Conservation (phyloP, 1,284 basidiomycete genomes). For the Melampsora americana region DNA sequence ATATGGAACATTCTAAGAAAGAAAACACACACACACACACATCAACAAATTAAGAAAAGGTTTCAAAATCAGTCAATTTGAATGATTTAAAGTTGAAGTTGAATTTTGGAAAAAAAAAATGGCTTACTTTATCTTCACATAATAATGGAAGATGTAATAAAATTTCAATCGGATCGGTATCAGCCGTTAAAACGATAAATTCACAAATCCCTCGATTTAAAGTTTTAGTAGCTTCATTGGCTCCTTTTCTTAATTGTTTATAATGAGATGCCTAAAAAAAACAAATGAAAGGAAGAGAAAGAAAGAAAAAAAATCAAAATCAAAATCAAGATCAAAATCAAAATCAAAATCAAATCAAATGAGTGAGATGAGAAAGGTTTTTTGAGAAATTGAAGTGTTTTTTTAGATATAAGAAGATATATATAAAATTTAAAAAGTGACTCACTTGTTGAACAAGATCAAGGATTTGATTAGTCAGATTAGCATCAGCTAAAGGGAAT, state of each 20-base stretch:
- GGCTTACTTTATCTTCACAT: slow-evolving; percentile 91
- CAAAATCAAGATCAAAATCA: neutral
- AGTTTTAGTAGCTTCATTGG: slow-evolving; percentile 92
- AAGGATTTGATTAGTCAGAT: slow-evolving; percentile 87
- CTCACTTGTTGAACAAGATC: slow-evolving; percentile 52
- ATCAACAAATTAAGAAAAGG: neutral
- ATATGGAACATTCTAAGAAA: slow-evolving; percentile 50
- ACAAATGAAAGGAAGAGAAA: slow-evolving; percentile 29
- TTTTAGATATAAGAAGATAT: too few species aligned
- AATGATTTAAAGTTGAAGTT: too few species aligned
- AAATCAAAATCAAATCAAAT: too few species aligned
- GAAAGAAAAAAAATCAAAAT: neutral
- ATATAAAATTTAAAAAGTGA: too few species aligned
- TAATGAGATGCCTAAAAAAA: slow-evolving; percentile 82
- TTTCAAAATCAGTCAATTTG: too few species aligned
- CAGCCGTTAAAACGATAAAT: slow-evolving; percentile 93
- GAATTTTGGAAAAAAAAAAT: neutral
- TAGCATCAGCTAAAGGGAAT: slow-evolving; percentile 84
- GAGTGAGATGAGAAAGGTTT: too few species aligned
- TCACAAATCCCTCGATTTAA: slow-evolving; percentile 98
- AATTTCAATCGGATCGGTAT: slow-evolving; percentile 97
- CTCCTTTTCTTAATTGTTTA: slow-evolving; percentile 97
- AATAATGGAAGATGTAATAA: slow-evolving; percentile 92
- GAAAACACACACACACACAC: neutral
- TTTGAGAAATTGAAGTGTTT: too few species aligned